These are phyloP conservation scores for Alternaria viburni DNA, from an alignment of 2,329 filamentous ascomycete species.

Conservation along the genomic window DNA sequence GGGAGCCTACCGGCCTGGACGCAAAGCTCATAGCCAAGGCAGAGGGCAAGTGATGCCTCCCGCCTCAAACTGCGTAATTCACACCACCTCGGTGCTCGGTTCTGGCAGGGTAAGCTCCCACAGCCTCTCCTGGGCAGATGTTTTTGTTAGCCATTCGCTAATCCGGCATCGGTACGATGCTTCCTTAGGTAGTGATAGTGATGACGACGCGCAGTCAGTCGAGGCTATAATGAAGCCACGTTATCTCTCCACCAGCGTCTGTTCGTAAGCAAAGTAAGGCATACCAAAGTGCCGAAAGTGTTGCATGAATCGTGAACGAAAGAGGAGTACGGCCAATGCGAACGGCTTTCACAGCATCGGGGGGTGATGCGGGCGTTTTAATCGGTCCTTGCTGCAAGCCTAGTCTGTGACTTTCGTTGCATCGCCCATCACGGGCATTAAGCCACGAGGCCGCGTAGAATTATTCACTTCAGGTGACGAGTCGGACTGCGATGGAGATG, in stretches of 20 bases:
- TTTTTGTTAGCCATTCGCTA: slow-evolving; percentile 45
- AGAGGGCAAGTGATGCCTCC: slow-evolving; percentile 54
- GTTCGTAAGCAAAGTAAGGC: not conserved
- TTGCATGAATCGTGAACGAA: slow-evolving; percentile 9
- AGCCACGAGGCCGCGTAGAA: slow-evolving; percentile 17
- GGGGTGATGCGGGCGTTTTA: slow-evolving; percentile 16
- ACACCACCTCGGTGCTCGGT: slow-evolving; percentile 4
- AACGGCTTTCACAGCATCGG: slow-evolving; percentile 9
- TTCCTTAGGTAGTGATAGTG: slow-evolving; percentile 27
- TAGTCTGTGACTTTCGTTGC: slow-evolving; percentile 16
- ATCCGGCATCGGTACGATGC: slow-evolving; percentile 33
- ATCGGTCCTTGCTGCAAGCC: slow-evolving; percentile 13
- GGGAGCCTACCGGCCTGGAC: slow-evolving; percentile 65
- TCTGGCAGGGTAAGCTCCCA: slow-evolving; percentile 44
- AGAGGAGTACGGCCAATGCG: slow-evolving; percentile 15
- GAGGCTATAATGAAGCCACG: slow-evolving; percentile 5
- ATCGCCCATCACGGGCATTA: slow-evolving; percentile 2
- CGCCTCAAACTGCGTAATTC: not conserved
- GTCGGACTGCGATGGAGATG: not conserved
- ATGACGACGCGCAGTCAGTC: slow-evolving; percentile 9
- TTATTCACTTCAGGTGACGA: not conserved
- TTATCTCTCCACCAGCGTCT: not conserved
- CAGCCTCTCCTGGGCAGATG: slow-evolving; percentile 38
- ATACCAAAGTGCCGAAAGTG: slow-evolving; percentile 1
- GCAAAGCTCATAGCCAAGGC: slow-evolving; percentile 62